Evolutionary conservation across 2,329 filamentous ascomycete species (phyloP).

Genomic region (Monosporascus ibericus): DNA sequence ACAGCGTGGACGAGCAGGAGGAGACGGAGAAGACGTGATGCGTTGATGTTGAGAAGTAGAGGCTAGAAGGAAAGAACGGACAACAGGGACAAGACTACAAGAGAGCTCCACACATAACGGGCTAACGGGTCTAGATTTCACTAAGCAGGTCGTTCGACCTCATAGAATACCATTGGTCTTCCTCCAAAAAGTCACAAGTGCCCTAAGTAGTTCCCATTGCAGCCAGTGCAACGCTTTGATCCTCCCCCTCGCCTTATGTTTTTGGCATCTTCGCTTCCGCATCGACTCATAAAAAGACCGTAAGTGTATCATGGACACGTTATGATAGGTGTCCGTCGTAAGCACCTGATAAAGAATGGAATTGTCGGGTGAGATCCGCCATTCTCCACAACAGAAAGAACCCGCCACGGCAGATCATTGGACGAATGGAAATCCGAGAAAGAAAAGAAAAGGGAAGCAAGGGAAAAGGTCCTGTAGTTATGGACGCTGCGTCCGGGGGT

Average conservation of each 20-base stretch:
- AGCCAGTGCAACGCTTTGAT: background rate
- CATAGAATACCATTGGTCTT: too few species aligned
- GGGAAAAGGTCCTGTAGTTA: background rate
- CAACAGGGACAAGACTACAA: too few species aligned
- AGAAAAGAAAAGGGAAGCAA: background rate
- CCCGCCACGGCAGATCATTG: background rate
- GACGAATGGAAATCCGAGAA: background rate
- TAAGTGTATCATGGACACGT: background rate
- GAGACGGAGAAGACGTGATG: slow-evolving; percentile 34
- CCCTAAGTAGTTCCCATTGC: background rate
- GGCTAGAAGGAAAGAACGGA: too few species aligned
- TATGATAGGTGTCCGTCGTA: background rate
- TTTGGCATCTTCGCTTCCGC: background rate
- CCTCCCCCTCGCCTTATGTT: background rate
- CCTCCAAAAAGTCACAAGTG: too few species aligned
- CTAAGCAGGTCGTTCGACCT: too few species aligned
- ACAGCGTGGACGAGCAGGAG: slow-evolving; percentile 53
- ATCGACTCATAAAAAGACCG: background rate
- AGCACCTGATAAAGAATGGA: background rate
- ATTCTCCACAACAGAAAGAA: background rate
- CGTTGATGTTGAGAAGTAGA: too few species aligned
- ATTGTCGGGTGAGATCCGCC: background rate
- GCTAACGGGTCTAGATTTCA: too few species aligned
- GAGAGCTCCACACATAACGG: too few species aligned
- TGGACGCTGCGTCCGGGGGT: background rate